Conservation (phyloP, 306 rosid genomes). For the Malus fusca region DNA sequence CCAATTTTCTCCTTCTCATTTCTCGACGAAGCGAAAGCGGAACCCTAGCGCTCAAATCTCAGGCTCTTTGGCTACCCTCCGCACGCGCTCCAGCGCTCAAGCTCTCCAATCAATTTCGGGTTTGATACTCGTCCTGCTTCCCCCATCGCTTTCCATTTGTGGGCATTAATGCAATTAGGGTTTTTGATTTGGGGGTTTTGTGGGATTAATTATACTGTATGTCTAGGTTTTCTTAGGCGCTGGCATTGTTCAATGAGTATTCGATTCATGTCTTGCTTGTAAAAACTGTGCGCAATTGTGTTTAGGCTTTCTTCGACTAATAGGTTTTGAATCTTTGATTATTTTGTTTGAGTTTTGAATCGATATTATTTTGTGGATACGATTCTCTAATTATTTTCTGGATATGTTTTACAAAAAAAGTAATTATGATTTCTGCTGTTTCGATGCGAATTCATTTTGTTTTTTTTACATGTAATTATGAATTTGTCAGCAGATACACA, state of each 20-base stretch:
- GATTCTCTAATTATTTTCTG: neutral
- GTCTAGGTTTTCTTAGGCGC: neutral
- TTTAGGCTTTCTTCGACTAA: neutral
- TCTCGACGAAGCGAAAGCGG: neutral
- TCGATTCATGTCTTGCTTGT: neutral
- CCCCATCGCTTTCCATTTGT: neutral
- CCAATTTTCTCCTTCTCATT: neutral
- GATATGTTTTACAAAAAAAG: neutral
- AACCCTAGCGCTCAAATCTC: neutral
- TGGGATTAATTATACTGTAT: neutral
- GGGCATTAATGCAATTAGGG: neutral
- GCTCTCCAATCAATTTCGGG: neutral
- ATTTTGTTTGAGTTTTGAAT: neutral
- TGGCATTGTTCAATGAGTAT: neutral
- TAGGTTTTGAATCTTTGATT: neutral
- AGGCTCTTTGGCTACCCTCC: neutral
- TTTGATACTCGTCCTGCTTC: neutral
- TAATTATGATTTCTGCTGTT: neutral
- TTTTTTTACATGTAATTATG: neutral
- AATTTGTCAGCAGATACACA: neutral
- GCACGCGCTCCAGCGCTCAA: neutral
- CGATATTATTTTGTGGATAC: neutral
- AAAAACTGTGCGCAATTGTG: neutral
- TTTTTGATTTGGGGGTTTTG: neutral
- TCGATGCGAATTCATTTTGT: neutral